Evolutionary conservation across 805 yeast genomes (phyloP).

Genomic region (Brettanomyces anomalus): DNA sequence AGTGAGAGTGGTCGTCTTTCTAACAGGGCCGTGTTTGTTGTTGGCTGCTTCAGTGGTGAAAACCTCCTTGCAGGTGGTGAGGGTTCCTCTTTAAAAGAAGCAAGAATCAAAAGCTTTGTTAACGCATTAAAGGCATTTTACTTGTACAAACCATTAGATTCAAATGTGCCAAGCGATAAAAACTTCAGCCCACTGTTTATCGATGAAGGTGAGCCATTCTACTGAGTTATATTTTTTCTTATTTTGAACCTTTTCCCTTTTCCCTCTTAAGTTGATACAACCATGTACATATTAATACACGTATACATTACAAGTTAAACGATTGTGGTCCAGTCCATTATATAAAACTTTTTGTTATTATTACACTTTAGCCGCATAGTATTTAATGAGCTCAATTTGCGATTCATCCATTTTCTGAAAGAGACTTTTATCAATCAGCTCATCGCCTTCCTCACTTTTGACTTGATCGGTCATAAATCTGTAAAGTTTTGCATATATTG

Average conservation of each 20-base stretch:
- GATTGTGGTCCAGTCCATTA: background rate
- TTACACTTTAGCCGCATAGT: slow-evolving; percentile 24
- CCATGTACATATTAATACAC: background rate
- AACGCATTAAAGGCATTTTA: slow-evolving; percentile 89
- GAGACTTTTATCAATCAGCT: slow-evolving; percentile 21
- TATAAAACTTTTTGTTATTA: too few relatives aligned
- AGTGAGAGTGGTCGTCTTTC: slow-evolving; percentile 93
- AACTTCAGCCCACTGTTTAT: slow-evolving; percentile 28
- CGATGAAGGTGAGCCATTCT: slow-evolving; percentile 29
- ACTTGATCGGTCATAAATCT: slow-evolving; percentile 8
- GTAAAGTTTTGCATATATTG: slow-evolving; percentile 29
- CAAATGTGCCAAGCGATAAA: slow-evolving; percentile 53
- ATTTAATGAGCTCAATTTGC: slow-evolving; percentile 39
- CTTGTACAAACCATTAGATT: slow-evolving; percentile 72
- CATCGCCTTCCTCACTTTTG: slow-evolving; percentile 12
- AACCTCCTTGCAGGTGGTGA: slow-evolving; percentile 88
- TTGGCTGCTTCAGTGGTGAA: slow-evolving; percentile 82
- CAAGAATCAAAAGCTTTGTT: slow-evolving; percentile 86
- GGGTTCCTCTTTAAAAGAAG: slow-evolving; percentile 84
- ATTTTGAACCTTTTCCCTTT: background rate
- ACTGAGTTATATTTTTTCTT: slow-evolving; percentile 7
- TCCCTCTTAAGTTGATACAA: too few relatives aligned
- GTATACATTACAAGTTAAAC: background rate
- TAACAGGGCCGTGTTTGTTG: slow-evolving; percentile 75
- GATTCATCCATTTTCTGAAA: slow-evolving; percentile 31